phyloP scores from a whole-genome alignment of 768 basidiomycete species.

The Hypholoma sublateritium region DNA sequence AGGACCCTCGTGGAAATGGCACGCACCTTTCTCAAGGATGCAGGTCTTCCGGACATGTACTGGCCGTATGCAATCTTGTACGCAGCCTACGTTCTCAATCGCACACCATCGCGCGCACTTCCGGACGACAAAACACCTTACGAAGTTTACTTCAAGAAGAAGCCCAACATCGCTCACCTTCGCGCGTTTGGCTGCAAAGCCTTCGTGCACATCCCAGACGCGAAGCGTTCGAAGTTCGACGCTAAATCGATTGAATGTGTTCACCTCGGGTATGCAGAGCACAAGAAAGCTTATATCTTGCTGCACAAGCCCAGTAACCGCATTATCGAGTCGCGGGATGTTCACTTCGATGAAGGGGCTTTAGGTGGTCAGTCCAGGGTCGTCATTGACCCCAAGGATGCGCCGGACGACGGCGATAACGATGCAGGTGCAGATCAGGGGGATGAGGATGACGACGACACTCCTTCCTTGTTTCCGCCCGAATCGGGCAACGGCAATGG shows the following conservation, averaged over 20 bases:
- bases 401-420: not conserved
- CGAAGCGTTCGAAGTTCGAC: conserved; percentile 23
- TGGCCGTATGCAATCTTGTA: conserved; percentile 36
- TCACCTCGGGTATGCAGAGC: conserved; percentile 9
- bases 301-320: not conserved
- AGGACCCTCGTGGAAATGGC: conserved; percentile 8
- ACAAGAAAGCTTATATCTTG: conserved; percentile 9
- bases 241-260: conserved; percentile 13
- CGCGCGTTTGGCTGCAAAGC: conserved; percentile 28
- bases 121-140: conserved; percentile 20
- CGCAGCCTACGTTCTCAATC: conserved; percentile 32
- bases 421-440: not conserved
- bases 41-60: conserved; percentile 17
- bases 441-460: not conserved
- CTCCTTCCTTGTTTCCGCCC: too few relatives aligned
- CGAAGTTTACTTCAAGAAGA: conserved; percentile 19
- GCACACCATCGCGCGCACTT: conserved; percentile 22
- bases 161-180: conserved; percentile 26
- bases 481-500: not conserved
- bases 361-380: not conserved
- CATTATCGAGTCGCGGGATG: not conserved
- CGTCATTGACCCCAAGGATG: not conserved
- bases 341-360: not conserved
- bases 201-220: conserved; percentile 18
- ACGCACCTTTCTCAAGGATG: conserved; percentile 24